phyloP scores from a whole-genome alignment of 2,329 filamentous ascomycete genomes.

The Ophiostoma montium region DNA sequence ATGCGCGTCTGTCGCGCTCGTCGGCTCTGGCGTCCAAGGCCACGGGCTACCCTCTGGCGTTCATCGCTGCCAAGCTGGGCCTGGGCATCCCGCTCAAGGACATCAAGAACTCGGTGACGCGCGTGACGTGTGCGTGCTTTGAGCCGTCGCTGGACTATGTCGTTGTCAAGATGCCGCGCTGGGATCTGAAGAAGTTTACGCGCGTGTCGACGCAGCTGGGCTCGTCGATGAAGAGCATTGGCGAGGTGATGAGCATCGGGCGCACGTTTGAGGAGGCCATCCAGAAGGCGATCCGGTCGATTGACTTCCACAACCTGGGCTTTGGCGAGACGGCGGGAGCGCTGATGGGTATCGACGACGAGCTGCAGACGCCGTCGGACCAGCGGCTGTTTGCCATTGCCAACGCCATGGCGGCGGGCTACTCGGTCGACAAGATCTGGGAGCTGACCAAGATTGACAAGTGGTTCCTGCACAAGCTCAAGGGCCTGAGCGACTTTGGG shows the following conservation, averaged over 20 bases:
- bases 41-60: constrained; percentile 89
- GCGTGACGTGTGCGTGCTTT: constrained; percentile 92
- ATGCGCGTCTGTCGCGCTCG: constrained; percentile 86
- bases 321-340: constrained; percentile 76
- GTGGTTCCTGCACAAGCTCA: constrained; percentile 91
- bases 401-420: constrained; percentile 91
- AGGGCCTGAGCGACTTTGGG: constrained; percentile 78
- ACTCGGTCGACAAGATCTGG: constrained; percentile 94
- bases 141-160: constrained; percentile 97
- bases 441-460: constrained; percentile 97
- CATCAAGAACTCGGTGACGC: constrained; percentile 90
- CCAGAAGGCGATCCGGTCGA: constrained; percentile 90
- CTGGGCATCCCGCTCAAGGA: constrained; percentile 91
- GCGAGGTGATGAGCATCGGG: constrained; percentile 97
- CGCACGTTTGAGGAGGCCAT: constrained; percentile 96
- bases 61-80: constrained; percentile 93
- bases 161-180: constrained; percentile 96
- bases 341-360: constrained; percentile 89
- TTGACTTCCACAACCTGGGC: constrained; percentile 89
- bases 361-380: constrained; percentile 93
- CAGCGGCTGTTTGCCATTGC: constrained; percentile 95
- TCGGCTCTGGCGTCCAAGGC: constrained; percentile 94
- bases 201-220: constrained; percentile 90
- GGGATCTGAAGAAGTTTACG: constrained; percentile 98
- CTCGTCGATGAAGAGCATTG: constrained; percentile 99